A percentile compares a stretch with the other conserved stretches of the same genome.
Evolutionary conservation across 2,329 filamentous ascomycete genomes (phyloP).

Genomic region (Penicillium sclerotigenum): DNA sequence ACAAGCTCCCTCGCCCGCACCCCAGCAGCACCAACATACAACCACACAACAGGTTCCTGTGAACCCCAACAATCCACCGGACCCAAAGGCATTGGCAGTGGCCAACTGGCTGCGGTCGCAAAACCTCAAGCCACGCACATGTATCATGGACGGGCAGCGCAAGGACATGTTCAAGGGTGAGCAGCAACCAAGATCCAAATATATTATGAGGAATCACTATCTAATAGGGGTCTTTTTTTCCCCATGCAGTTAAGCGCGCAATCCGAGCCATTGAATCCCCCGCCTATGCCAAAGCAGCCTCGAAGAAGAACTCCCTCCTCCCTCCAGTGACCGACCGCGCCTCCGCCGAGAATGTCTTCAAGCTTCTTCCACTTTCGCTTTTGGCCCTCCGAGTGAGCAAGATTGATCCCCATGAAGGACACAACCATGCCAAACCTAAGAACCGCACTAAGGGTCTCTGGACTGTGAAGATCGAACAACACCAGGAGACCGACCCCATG

Average conservation of each 20-base stretch:
- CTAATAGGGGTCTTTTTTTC: background rate
- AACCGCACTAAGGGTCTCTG: slow-evolving; percentile 95
- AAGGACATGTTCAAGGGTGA: slow-evolving; percentile 97
- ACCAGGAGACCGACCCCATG: slow-evolving; percentile 68
- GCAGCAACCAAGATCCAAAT: background rate
- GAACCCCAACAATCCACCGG: slow-evolving; percentile 61
- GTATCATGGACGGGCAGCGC: slow-evolving; percentile 90
- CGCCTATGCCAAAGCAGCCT: slow-evolving; percentile 78
- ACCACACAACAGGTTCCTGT: slow-evolving; percentile 48
- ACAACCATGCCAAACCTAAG: slow-evolving; percentile 62
- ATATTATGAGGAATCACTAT: background rate
- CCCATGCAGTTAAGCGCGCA: slow-evolving; percentile 80
- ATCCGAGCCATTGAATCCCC: slow-evolving; percentile 85
- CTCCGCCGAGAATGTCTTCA: slow-evolving; percentile 89
- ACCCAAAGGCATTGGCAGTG: slow-evolving; percentile 82
- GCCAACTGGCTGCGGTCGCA: slow-evolving; percentile 83
- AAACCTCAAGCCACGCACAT: slow-evolving; percentile 83
- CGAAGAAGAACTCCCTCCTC: slow-evolving; percentile 83
- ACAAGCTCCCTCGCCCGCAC: slow-evolving; percentile 33
- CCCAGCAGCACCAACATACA: slow-evolving; percentile 33
- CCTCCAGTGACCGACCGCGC: slow-evolving; percentile 84
- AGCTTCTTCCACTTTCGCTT: slow-evolving; percentile 89
- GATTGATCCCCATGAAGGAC: slow-evolving; percentile 71
- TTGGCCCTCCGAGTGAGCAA: slow-evolving; percentile 88
- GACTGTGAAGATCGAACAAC: slow-evolving; percentile 92